Evolutionary conservation across 768 basidiomycete species (phyloP), one percentile per base, ranked within the genome.

Genomic region (Collybiopsis confluens): DNA sequence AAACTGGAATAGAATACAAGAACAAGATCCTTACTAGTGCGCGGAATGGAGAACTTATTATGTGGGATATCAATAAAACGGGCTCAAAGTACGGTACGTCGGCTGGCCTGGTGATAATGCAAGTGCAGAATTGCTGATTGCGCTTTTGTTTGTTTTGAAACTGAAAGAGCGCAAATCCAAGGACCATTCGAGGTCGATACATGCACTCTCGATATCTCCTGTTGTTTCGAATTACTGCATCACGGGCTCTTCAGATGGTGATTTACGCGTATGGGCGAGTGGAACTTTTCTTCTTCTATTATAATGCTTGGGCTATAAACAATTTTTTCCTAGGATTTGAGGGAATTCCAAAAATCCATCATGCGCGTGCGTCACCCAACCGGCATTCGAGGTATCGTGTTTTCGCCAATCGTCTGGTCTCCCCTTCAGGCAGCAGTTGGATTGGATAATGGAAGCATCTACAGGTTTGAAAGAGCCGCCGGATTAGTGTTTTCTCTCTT

Each of bases 11-110:
- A 91, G 89, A 66, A 10, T 89, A 82, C 68, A 82, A 72, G 64
- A 82, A 84, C 66, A 92, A 91, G 69, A 80, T 91, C 45, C 66
- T 92, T 20, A 91, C 90, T 2, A 89, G 88, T 61, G 87, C 87
- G 1, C 73, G 86, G 15, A 91, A 90, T 58, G 90, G 90, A 1
- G 90, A 91, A 50, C 77, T 92, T 35, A 86, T 90, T 27, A 80
- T 90, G 75, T 92, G 90, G 90, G 88, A 91, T 64, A 59, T 90
- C 26, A 80, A 84, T 59, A 87, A 83, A 64, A 67, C 76, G 20
- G 85, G 86, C 2, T 63, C 72, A 2, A 91, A 90, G 69, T 88
- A 81, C 60, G 88, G 89, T 91, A 61, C 46, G 78, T 65, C 10
- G 13, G 27, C 18, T 51, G 13, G 45, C n/a, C n/a, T n/a, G n/a